Evolutionary conservation across 352 stramenopile species (phyloP).

Genomic region (Globisporangium solare): DNA sequence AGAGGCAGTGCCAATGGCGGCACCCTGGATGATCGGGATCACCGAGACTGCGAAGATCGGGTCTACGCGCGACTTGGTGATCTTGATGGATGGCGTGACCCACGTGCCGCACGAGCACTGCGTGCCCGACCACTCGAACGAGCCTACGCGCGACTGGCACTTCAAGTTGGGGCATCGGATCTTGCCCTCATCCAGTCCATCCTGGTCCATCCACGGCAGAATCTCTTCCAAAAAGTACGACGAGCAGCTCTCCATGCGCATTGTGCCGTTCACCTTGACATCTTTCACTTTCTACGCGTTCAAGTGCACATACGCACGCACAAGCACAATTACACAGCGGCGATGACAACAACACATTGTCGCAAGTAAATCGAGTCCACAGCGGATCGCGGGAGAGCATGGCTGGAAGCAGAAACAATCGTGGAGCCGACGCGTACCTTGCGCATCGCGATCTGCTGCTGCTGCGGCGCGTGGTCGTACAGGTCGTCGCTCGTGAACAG

Average conservation of each 20-base stretch:
- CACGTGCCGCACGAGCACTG: constrained; percentile 82
- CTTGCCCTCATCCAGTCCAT: constrained; percentile 55
- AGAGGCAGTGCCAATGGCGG: constrained; percentile 13
- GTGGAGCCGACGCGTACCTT: constrained; percentile 19
- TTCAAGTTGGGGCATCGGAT: constrained; percentile 65
- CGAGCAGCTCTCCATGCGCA: constrained; percentile 40
- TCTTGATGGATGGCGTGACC: constrained; percentile 79
- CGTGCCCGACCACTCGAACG: constrained; percentile 71
- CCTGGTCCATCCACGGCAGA: constrained; percentile 71
- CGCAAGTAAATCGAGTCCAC: background rate
- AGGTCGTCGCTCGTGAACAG: constrained; percentile 65
- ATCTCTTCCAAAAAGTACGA: constrained; percentile 72
- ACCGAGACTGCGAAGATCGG: constrained; percentile 19
- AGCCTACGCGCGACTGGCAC: constrained; percentile 64
- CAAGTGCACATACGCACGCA: background rate
- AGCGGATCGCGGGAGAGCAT: too few relatives aligned
- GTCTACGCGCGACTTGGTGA: constrained; percentile 80
- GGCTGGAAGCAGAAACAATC: too few relatives aligned
- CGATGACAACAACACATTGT: too few relatives aligned
- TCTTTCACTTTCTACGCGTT: constrained; percentile 58
- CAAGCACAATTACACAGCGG: too few relatives aligned
- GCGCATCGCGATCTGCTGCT: constrained; percentile 60
- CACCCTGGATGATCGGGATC: constrained; percentile 25
- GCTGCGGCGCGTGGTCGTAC: constrained; percentile 48
- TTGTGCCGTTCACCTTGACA: constrained; percentile 35